Conservation (phyloP, 1,284 basidiomycete genomes). For the Cutaneotrichosporon mucoides region DNA sequence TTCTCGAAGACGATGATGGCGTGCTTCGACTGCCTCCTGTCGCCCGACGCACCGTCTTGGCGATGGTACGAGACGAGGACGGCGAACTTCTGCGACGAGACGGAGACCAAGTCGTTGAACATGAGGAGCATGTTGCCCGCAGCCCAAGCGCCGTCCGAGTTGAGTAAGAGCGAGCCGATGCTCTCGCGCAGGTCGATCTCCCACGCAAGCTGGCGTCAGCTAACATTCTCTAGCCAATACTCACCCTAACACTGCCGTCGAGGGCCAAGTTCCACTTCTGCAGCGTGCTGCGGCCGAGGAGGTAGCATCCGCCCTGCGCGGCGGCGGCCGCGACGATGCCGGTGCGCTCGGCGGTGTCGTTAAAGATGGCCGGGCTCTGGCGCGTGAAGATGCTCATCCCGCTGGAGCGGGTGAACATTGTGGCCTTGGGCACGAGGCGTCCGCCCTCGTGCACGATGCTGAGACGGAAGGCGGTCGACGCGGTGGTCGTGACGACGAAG, state of each 20-base stretch:
- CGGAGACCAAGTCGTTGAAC: conserved; percentile 36
- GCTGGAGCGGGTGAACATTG: conserved; percentile 36
- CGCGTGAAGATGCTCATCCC: conserved; percentile 43
- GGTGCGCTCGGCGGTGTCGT: conserved; percentile 23
- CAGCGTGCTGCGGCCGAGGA: conserved; percentile 35
- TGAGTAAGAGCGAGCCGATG: conserved; percentile 28
- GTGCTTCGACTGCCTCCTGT: conserved; percentile 22
- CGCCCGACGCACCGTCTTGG: conserved; percentile 16
- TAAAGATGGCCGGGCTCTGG: conserved; percentile 31
- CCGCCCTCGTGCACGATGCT: conserved; percentile 38
- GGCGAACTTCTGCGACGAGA: conserved; percentile 31
- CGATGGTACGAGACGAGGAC: conserved; percentile 39
- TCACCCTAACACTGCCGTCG: conserved; percentile 30
- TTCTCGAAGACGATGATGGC: conserved; percentile 35
- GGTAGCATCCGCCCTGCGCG: conserved; percentile 22
- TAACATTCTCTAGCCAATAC: neutral
- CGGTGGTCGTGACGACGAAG: conserved; percentile 46
- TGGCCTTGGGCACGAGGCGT: conserved; percentile 27
- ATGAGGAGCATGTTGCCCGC: conserved; percentile 30
- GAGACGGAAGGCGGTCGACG: conserved; percentile 42
- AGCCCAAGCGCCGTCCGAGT: conserved; percentile 26
- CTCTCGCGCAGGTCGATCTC: conserved; percentile 38
- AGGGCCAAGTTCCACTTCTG: conserved; percentile 39
- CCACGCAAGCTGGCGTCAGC: conserved; percentile 26
- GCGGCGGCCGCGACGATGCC: conserved; percentile 32